Conservation (phyloP, 208 protist species). For the Acanthamoeba triangularis region DNA sequence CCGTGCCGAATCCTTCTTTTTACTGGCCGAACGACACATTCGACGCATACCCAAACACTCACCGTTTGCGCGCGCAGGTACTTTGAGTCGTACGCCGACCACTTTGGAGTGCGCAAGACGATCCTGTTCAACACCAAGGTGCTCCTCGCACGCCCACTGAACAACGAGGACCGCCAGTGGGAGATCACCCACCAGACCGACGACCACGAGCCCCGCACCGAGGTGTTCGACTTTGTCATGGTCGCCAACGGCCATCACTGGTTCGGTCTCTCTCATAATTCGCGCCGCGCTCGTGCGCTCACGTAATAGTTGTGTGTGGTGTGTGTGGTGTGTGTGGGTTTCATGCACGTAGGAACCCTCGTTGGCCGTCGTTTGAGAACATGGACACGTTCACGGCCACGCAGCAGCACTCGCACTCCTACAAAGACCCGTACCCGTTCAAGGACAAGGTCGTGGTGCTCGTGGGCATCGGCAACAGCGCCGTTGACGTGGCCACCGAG, state of each 20-base stretch:
- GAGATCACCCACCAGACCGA: constrained; percentile 36
- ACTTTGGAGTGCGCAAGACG: constrained; percentile 20
- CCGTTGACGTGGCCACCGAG: constrained; percentile 39
- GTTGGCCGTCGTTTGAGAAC: neutral
- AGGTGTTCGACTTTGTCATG: constrained; percentile 53
- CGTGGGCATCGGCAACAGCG: constrained; percentile 44
- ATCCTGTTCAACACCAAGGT: constrained; percentile 45
- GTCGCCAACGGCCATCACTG: constrained; percentile 54
- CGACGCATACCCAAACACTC: neutral
- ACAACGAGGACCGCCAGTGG: neutral
- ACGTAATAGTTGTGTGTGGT: neutral
- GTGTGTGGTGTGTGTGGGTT: neutral
- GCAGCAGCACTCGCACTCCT: constrained; percentile 51
- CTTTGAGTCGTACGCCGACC: constrained; percentile 42
- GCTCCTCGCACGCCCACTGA: neutral
- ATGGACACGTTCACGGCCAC: constrained; percentile 26
- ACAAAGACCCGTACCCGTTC: constrained; percentile 57
- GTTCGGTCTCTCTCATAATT: neutral
- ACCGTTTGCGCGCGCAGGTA: neutral
- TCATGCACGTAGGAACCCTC: constrained; percentile 32
- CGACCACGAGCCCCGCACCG: neutral
- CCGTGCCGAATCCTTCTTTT: neutral
- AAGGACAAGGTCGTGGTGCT: constrained; percentile 25
- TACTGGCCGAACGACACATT: too few species aligned
- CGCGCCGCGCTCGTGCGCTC: neutral